Evolutionary conservation across 2,329 filamentous ascomycete species (phyloP).

Genomic region (Ophiognomonia clavigignenti-juglandacearum): DNA sequence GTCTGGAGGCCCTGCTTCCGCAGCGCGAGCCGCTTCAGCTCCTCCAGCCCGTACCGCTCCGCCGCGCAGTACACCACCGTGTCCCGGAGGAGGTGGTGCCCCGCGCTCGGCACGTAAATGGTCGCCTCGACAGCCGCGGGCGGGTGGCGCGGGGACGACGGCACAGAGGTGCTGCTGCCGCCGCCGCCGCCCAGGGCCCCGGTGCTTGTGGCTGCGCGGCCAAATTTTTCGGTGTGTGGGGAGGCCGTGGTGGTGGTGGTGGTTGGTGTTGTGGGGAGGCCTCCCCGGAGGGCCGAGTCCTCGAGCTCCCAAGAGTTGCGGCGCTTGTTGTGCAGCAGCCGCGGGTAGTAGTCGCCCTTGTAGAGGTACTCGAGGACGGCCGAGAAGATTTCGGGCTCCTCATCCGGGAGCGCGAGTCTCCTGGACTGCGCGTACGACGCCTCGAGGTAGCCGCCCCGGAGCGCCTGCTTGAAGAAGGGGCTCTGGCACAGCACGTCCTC

Average conservation of each 20-base stretch:
- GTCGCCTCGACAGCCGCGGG: conserved; percentile 67
- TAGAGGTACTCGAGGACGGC: conserved; percentile 94
- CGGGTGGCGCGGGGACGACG: conserved; percentile 47
- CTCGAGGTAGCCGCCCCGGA: conserved; percentile 69
- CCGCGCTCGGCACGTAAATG: conserved; percentile 70
- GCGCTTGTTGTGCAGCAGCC: conserved; percentile 80
- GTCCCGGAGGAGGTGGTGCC: conserved; percentile 78
- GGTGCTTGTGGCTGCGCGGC: conserved; percentile 34
- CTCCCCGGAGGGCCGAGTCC: conserved; percentile 42
- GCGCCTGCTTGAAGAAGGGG: conserved; percentile 72
- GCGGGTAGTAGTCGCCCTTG: conserved; percentile 93
- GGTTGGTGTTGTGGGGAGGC: conserved; percentile 47
- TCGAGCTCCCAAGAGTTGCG: conserved; percentile 88
- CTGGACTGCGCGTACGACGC: conserved; percentile 55
- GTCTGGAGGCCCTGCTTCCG: conserved; percentile 92
- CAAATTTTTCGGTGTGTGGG: too few relatives aligned
- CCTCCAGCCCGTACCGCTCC: conserved; percentile 84
- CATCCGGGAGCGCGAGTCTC: conserved; percentile 67
- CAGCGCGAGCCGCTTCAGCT: conserved; percentile 85
- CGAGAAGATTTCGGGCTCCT: conserved; percentile 90
- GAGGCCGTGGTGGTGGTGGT: conserved; percentile 30
- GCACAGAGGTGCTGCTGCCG: conserved; percentile 12
- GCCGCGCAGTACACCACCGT: conserved; percentile 93
- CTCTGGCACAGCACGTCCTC: conserved; percentile 86
- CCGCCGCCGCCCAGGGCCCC: conserved; percentile 10